Conservation (phyloP, 805 yeast genomes). For the Wilhelminamyces savonicus region DNA sequence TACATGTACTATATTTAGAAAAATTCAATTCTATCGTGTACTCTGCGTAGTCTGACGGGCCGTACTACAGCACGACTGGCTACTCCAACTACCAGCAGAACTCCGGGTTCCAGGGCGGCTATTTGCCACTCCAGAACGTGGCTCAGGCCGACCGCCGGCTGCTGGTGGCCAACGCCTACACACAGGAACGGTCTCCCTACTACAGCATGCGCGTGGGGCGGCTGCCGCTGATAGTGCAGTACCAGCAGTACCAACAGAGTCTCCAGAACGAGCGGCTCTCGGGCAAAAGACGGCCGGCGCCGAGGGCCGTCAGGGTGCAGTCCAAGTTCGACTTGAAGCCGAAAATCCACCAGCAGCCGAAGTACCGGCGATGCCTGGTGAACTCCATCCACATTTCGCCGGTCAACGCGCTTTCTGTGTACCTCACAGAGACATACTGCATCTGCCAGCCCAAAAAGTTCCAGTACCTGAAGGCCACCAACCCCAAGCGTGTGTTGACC, state of each 20-base stretch:
- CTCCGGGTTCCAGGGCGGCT: too few relatives aligned
- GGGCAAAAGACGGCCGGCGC: conserved; percentile 30
- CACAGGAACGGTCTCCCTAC: too few relatives aligned
- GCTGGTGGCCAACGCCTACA: too few relatives aligned
- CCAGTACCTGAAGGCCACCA: conserved; percentile 74
- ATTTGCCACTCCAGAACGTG: too few relatives aligned
- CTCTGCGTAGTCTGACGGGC: too few relatives aligned
- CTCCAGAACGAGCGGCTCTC: conserved; percentile 16
- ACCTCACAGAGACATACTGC: conserved; percentile 72
- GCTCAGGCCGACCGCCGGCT: too few relatives aligned
- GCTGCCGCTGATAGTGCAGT: conserved; percentile 28
- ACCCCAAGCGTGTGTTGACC: conserved; percentile 88
- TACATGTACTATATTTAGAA: too few relatives aligned
- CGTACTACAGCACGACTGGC: too few relatives aligned
- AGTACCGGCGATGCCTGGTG: conserved; percentile 63
- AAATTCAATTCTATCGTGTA: too few relatives aligned
- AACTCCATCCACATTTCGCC: conserved; percentile 70
- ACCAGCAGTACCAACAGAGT: conserved; percentile 26
- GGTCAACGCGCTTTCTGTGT: conserved; percentile 67
- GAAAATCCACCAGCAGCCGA: conserved; percentile 52
- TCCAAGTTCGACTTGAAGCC: conserved; percentile 55
- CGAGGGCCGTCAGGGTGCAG: conserved; percentile 39
- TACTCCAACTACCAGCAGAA: too few relatives aligned
- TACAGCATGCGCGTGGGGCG: too few relatives aligned
- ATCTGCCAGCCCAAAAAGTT: conserved; percentile 76